phyloP scores from a whole-genome alignment of 129 eudicot genomes.

The Saussurea involucrata region DNA sequence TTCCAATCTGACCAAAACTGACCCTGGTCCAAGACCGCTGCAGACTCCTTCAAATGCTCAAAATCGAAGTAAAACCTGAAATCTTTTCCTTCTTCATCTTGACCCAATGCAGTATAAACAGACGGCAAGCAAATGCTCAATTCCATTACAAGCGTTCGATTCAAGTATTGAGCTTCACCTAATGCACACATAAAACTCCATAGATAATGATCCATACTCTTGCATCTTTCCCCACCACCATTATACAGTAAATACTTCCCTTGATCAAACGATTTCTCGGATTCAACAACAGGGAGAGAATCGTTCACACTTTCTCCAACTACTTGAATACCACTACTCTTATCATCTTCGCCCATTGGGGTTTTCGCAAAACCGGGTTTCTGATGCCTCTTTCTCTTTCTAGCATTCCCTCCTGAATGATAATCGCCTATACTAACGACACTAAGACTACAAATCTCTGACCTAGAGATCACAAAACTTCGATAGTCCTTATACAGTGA shows the following conservation, averaged over 20 bases:
- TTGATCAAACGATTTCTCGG: conserved; percentile 53
- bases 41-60: conserved; percentile 79
- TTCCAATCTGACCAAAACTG: conserved; percentile 83
- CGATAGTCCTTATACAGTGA: conserved; percentile 80
- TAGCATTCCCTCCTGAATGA: conserved; percentile 84
- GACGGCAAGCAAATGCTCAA: conserved; percentile 69
- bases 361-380: conserved; percentile 59
- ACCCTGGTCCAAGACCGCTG: conserved; percentile 60
- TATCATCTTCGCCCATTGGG: conserved; percentile 23
- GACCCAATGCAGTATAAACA: conserved; percentile 66
- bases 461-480: conserved; percentile 54
- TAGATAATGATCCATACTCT: conserved; percentile 87
- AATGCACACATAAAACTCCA: conserved; percentile 96
- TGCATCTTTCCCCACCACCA: conserved; percentile 87
- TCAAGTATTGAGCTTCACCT: conserved; percentile 89
- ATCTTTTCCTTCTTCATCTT: conserved; percentile 89
- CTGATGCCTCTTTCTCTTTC: conserved; percentile 64
- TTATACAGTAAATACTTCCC: conserved; percentile 74
- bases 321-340: conserved; percentile 32
- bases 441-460: conserved; percentile 52
- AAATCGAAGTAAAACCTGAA: conserved; percentile 85
- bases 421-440: conserved; percentile 79
- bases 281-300: conserved; percentile 73
- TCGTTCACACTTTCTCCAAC: conserved; percentile 72
- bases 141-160: conserved; percentile 86